Base-by-base conservation (phyloP, 225 moss, liverwort and hornwort species). In the Asterella californica region DNA sequence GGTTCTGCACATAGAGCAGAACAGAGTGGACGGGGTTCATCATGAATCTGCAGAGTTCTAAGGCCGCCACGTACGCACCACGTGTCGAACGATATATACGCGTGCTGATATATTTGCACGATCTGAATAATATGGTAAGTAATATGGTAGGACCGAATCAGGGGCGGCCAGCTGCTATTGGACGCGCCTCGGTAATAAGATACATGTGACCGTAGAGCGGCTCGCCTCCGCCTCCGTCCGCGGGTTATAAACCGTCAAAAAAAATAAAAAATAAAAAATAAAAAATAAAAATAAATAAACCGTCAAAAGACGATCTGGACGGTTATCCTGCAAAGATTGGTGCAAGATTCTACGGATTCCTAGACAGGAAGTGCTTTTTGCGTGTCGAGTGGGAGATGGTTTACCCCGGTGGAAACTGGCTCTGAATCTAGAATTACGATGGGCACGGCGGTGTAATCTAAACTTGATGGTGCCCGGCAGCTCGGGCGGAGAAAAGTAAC, bases 11-110 rank as follows among this genome's bases (percentile, higher is more conserved):
- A 17, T 10, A 52, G 52, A 52, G 52, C 10, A 52, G 60, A 32
- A 38, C 22, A 71, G 72, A 72, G 55, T 59, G 76, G 76, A 76
- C 76, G 55, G 42, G 76, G 60, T 76, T 65, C 67, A 19, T 78
- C 48, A 78, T 65, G 78, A 19, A 6, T 47, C 29, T 67, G 48
- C 32, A 67, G 29, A 24, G 64, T 63, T 4, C 65, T 49, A 17
- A 1, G 21, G 0, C 15, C 32, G 78, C 78, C 78, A 78, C 78
- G 78, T 78, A 42, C 24, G 14, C 49, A 15, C 22, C 46, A 78
- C 78, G 78, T 78, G 78, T 65, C 78, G 27, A 22, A 0, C 18
- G 2, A 1, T 34, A 9, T 32, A 34, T 15, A 9, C n/a, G 22
- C 2, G 9, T 12, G 54, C 53, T 24, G 63, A 77, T 42, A 47